phyloP scores from a whole-genome alignment of 2,329 filamentous ascomycete species.

The Ciborinia camelliae region DNA sequence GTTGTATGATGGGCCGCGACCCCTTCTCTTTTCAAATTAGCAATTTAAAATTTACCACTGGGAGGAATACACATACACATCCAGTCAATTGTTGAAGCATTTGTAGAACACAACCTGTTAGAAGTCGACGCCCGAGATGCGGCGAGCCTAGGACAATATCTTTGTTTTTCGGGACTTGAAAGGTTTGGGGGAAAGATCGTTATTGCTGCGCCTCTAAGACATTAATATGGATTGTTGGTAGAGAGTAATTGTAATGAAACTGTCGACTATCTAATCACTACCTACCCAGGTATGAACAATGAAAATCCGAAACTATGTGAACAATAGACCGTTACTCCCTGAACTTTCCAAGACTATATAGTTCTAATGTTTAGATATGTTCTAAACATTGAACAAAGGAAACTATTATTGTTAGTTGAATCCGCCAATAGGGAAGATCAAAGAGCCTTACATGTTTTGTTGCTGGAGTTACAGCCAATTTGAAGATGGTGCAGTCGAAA shows the following conservation, averaged over 20 bases:
- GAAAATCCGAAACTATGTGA: no score
- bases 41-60: background rate
- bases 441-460: no score
- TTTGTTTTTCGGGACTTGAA: slow-evolving; percentile 39
- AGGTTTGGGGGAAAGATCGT: background rate
- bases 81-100: slow-evolving; percentile 76
- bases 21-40: slow-evolving; percentile 10
- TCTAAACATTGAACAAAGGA: no score
- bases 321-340: no score
- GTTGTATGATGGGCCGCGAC: slow-evolving; percentile 9
- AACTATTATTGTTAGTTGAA: no score
- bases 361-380: no score
- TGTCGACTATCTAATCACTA: no score
- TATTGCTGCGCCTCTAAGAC: background rate
- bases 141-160: slow-evolving; percentile 60
- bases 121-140: slow-evolving; percentile 64
- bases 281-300: no score
- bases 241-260: background rate
- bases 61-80: slow-evolving; percentile 39
- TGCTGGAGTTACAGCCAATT: background rate
- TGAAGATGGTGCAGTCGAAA: background rate
- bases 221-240: background rate
- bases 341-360: no score
- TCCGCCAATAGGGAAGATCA: no score
- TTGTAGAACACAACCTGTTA: slow-evolving; percentile 71